Evolutionary conservation across 768 basidiomycete species (phyloP).

Genomic region (Peribolospora baueri): DNA sequence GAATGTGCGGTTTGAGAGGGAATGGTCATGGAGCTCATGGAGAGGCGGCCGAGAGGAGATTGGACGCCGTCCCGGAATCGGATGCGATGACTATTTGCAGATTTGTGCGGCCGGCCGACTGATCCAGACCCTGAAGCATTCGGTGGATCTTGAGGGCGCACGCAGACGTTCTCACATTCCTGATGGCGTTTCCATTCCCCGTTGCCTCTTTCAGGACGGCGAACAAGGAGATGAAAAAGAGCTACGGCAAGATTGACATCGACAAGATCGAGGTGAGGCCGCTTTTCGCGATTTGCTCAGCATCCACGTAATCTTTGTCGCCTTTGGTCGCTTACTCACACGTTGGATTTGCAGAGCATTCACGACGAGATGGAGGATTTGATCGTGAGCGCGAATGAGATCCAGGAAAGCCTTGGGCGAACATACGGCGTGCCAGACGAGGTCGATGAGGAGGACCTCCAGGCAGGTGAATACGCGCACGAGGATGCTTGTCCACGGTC

Average conservation of each 20-base stretch:
- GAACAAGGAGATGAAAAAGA: slow-evolving; percentile 86
- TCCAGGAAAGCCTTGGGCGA: slow-evolving; percentile 76
- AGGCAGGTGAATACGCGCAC: slow-evolving; percentile 44
- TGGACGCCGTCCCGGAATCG: too few relatives aligned
- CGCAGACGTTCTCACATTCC: too few relatives aligned
- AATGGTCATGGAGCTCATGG: too few relatives aligned
- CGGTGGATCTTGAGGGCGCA: too few relatives aligned
- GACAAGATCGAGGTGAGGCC: slow-evolving; percentile 81
- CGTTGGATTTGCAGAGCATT: slow-evolving; percentile 34
- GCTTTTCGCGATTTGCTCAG: not conserved
- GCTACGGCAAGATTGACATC: slow-evolving; percentile 90
- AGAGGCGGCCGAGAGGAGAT: too few relatives aligned
- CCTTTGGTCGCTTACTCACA: not conserved
- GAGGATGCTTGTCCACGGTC: not conserved
- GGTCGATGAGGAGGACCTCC: slow-evolving; percentile 85
- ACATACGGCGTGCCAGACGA: slow-evolving; percentile 95
- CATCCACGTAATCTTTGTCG: not conserved
- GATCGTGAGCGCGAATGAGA: slow-evolving; percentile 89
- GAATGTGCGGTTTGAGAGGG: too few relatives aligned
- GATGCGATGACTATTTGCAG: too few relatives aligned
- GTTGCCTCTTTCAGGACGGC: slow-evolving; percentile 29
- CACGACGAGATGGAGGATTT: slow-evolving; percentile 97
- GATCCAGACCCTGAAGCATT: too few relatives aligned
- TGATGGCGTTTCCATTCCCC: too few relatives aligned
- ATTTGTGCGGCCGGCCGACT: too few relatives aligned